Percentiles rank a stretch among this genome's conserved stretches.
Conservation (phyloP, 1,284 basidiomycete genomes). For the Mycosarcoma mackinlayi region DNA sequence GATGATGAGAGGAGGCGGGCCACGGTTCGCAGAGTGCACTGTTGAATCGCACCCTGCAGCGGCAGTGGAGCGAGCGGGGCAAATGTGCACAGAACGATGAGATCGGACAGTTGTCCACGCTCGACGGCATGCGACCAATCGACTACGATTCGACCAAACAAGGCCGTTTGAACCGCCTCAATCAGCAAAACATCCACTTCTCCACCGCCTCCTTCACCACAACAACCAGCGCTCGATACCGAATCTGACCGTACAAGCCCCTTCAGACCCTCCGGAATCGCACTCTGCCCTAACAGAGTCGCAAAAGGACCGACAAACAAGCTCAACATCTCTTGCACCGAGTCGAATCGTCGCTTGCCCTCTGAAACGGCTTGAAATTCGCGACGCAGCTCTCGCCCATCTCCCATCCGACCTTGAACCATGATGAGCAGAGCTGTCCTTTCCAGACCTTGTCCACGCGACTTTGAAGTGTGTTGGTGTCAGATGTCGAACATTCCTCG, state of each 20-base stretch:
- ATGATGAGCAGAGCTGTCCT: no score
- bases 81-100: constrained; percentile 23
- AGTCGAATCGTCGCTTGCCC: constrained; percentile 9
- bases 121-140: constrained; percentile 16
- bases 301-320: constrained; percentile 5
- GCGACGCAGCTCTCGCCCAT: constrained; percentile 12
- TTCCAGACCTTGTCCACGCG: no score
- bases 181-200: constrained; percentile 9
- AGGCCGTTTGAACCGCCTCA: constrained; percentile 23
- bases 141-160: constrained; percentile 11
- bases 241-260: no score
- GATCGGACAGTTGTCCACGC: neutral
- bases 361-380: constrained; percentile 6
- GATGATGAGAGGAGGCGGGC: constrained; percentile 7
- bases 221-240: neutral
- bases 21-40: constrained; percentile 16
- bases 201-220: neutral
- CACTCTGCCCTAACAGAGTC: neutral
- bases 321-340: neutral
- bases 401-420: no score
- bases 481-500: no score
- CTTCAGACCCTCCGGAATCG: neutral
- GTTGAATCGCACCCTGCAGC: constrained; percentile 17
- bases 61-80: neutral
- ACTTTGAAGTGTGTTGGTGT: no score